phyloP scores from a whole-genome alignment of 805 yeast species.

The Zygosaccharomyces bailii region DNA sequence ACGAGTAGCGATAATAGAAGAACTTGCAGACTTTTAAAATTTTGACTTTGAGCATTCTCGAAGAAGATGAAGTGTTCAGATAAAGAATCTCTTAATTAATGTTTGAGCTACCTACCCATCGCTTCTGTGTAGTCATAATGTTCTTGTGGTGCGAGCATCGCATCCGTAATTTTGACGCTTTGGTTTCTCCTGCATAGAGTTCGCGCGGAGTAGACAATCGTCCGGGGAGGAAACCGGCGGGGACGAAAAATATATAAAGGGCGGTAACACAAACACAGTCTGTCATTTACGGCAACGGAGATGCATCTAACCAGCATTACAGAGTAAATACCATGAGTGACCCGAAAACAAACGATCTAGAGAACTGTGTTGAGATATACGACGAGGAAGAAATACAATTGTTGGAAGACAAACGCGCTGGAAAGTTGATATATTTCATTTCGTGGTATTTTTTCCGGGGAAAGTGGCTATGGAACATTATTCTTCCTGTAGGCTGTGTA shows the following conservation, averaged over 20 bases:
- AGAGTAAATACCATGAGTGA: not conserved
- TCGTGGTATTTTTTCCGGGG: not conserved
- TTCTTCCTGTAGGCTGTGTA: not conserved
- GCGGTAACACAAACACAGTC: not conserved
- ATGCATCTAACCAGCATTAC: not conserved
- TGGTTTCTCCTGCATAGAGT: too few species aligned
- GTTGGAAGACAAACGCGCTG: not conserved
- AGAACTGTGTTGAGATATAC: not conserved
- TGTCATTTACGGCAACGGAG: not conserved
- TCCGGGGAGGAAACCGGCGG: too few species aligned
- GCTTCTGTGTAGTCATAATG: too few species aligned
- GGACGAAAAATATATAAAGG: constrained; percentile 3
- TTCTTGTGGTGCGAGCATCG: too few species aligned
- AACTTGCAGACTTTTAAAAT: too few species aligned
- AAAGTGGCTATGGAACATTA: not conserved
- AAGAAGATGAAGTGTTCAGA: too few species aligned
- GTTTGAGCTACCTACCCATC: too few species aligned
- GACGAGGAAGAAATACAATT: constrained; percentile 2
- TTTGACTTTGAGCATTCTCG: too few species aligned
- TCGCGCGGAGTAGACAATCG: too few species aligned
- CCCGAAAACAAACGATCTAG: not conserved
- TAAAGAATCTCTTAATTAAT: too few species aligned
- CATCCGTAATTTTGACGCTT: too few species aligned
- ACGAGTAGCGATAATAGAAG: too few species aligned
- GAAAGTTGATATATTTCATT: constrained; percentile 1